Evolutionary conservation across 1,284 basidiomycete species (phyloP).

Genomic region (Malassezia dermatis): DNA sequence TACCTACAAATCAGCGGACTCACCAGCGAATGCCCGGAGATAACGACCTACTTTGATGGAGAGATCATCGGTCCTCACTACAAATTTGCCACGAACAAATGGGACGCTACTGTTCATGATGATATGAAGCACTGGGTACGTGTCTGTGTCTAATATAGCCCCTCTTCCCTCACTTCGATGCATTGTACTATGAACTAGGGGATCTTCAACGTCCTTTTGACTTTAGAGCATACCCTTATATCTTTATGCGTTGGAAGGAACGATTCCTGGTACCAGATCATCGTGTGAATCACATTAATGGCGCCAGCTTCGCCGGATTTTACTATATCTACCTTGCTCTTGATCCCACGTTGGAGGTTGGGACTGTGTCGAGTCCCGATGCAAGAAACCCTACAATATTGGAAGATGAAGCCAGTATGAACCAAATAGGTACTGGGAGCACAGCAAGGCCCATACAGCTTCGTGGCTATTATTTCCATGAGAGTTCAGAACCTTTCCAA

Average conservation of each 20-base stretch:
- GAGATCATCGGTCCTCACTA: slow-evolving; percentile 41
- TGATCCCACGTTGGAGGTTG: slow-evolving; percentile 12
- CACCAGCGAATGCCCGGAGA: slow-evolving; percentile 45
- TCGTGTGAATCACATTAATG: slow-evolving; percentile 81
- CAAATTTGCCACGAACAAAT: slow-evolving; percentile 38
- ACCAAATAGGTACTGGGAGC: background rate
- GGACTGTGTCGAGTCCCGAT: background rate
- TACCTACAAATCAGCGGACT: slow-evolving; percentile 45
- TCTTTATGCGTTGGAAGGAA: slow-evolving; percentile 95
- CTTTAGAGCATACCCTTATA: slow-evolving; percentile 44
- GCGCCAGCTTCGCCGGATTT: slow-evolving; percentile 74
- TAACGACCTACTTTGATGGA: slow-evolving; percentile 46
- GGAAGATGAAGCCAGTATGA: background rate
- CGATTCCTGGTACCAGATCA: slow-evolving; percentile 88
- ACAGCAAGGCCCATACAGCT: slow-evolving; percentile 51
- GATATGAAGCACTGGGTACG: slow-evolving; percentile 41
- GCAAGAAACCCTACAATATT: slow-evolving; percentile 18
- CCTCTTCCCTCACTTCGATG: slow-evolving; percentile 31
- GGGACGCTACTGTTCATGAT: slow-evolving; percentile 39
- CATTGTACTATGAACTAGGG: slow-evolving; percentile 20
- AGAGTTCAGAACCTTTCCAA: slow-evolving; percentile 69
- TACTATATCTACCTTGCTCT: slow-evolving; percentile 77
- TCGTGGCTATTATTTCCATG: slow-evolving; percentile 87
- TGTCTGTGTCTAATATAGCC: background rate
- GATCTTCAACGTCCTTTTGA: slow-evolving; percentile 29